These are phyloP conservation scores for Backusella macrospora DNA, from an alignment of 192 early-diverging fungal genomes.

Conservation along the genomic window DNA sequence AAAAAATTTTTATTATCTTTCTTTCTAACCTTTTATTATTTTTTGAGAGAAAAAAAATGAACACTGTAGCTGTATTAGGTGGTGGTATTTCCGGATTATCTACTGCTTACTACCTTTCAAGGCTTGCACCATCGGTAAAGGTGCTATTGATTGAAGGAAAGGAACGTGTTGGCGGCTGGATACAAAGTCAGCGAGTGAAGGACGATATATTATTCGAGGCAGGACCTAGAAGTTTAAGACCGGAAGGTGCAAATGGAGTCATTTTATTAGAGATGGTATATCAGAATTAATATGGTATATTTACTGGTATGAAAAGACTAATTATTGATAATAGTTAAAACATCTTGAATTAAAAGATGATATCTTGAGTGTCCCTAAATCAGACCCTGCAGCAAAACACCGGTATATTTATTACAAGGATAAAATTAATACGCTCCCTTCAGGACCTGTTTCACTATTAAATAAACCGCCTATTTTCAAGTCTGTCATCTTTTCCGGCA, in stretches of 20 bases:
- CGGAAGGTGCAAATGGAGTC: conserved; percentile 64
- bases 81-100: conserved; percentile 91
- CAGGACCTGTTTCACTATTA: conserved; percentile 35
- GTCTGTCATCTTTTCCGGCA: conserved; percentile 59
- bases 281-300: neutral
- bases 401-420: conserved; percentile 80
- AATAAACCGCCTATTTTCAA: conserved; percentile 46
- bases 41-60: neutral
- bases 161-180: conserved; percentile 83
- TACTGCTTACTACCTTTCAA: conserved; percentile 77
- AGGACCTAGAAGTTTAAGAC: conserved; percentile 84
- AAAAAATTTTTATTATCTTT: conserved; percentile 1
- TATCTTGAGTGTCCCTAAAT: conserved; percentile 60
- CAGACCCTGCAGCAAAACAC: conserved; percentile 74
- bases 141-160: conserved; percentile 77
- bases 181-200: conserved; percentile 62
- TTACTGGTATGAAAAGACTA: neutral
- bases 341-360: conserved; percentile 63
- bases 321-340: conserved; percentile 47
- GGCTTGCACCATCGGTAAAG: conserved; percentile 43
- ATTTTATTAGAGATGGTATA: conserved; percentile 77
- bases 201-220: conserved; percentile 66
- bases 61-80: conserved; percentile 72
- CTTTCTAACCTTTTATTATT: neutral
- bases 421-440: conserved; percentile 68